A percentile compares a stretch with the other conserved stretches of the same genome.
Conservation (phyloP, 495 filamentous ascomycete species). For the Penicillium waksmanii region DNA sequence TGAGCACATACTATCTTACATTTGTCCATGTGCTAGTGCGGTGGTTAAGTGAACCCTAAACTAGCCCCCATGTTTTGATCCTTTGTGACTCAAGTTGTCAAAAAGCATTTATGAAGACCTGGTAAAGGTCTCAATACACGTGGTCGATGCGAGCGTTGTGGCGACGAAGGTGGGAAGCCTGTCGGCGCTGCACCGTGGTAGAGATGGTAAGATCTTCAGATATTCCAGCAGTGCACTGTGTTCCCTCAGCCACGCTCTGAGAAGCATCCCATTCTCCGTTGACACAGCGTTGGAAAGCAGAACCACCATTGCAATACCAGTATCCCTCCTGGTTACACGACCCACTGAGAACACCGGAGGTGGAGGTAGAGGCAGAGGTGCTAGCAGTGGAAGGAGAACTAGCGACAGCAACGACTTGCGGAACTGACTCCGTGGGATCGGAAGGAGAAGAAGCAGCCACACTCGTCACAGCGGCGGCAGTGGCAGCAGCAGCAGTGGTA, state of each 20-base stretch:
- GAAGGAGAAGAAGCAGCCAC: background rate
- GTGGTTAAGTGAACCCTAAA: too few species aligned
- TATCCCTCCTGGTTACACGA: conserved; percentile 56
- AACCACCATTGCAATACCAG: conserved; percentile 61
- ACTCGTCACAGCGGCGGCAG: conserved; percentile 11
- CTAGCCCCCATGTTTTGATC: too few species aligned
- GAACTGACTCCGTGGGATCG: background rate
- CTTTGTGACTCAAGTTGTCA: too few species aligned
- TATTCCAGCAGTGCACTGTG: conserved; percentile 52
- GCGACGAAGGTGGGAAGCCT: background rate
- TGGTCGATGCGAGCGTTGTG: background rate
- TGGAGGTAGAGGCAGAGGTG: conserved; percentile 12
- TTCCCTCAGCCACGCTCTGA: conserved; percentile 53
- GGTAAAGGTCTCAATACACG: background rate
- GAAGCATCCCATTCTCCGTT: conserved; percentile 56
- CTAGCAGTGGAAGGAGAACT: background rate
- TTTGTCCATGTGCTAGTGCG: too few species aligned
- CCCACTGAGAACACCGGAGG: conserved; percentile 32
- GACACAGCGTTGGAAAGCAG: conserved; percentile 61
- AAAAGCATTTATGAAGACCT: background rate
- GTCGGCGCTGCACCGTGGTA: conserved; percentile 1
- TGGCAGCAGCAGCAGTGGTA: conserved; percentile 14
- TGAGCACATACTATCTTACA: too few species aligned
- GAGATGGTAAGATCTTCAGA: conserved; percentile 40
- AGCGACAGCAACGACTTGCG: background rate